Percentiles rank a stretch among this genome's conserved stretches.
Conservation (phyloP, 2,329 filamentous ascomycete species). For the Graphium sp. region DNA sequence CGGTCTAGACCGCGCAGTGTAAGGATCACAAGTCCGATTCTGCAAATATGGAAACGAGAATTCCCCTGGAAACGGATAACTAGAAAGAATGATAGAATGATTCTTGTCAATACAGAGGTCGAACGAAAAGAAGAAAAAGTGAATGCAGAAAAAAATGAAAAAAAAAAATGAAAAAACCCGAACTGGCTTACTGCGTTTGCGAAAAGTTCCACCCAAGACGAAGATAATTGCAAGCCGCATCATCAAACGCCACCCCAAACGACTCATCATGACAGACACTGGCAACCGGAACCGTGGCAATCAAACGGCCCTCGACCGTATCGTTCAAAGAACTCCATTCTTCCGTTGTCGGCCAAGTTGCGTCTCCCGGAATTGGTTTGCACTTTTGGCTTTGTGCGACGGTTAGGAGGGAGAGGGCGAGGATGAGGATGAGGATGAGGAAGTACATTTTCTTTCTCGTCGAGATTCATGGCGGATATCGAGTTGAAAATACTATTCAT, state of each 20-base stretch:
- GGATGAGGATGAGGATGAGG: too few species aligned
- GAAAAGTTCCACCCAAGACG: slow-evolving; percentile 15
- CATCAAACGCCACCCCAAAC: slow-evolving; percentile 15
- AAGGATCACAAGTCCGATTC: slow-evolving; percentile 20
- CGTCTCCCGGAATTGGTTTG: slow-evolving; percentile 17
- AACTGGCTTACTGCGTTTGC: slow-evolving; percentile 1
- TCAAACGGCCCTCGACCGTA: slow-evolving; percentile 26
- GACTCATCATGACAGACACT: slow-evolving; percentile 30
- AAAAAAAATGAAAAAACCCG: not conserved
- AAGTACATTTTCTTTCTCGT: too few species aligned
- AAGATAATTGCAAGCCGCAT: slow-evolving; percentile 18
- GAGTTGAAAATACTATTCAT: too few species aligned
- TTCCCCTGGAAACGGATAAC: slow-evolving; percentile 18
- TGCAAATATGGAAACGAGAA: slow-evolving; percentile 20
- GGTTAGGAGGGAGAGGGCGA: too few species aligned
- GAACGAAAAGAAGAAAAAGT: too few species aligned
- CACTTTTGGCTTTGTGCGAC: too few species aligned
- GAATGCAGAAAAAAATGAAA: slow-evolving; percentile 14
- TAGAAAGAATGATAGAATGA: slow-evolving; percentile 7
- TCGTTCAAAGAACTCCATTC: slow-evolving; percentile 29
- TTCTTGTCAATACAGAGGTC: too few species aligned
- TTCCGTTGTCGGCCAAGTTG: slow-evolving; percentile 24
- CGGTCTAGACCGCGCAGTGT: slow-evolving; percentile 15
- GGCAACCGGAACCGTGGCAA: slow-evolving; percentile 30
- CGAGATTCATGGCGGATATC: too few species aligned